Evolutionary conservation across 352 stramenopile species (phyloP), one percentile per base, ranked within the genome.

Genomic region (Phytophthora pini): DNA sequence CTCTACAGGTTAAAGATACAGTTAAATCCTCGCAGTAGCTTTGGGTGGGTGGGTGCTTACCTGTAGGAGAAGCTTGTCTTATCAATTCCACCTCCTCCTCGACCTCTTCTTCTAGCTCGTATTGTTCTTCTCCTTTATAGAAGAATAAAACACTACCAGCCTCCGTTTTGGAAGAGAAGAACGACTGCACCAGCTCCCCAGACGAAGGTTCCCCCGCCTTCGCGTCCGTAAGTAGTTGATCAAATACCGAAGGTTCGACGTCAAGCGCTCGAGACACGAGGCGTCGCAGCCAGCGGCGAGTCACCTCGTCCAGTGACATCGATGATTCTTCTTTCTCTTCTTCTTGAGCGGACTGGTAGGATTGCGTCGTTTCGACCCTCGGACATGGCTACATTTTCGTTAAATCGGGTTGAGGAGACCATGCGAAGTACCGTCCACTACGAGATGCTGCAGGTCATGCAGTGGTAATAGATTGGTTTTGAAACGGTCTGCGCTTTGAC

Each of bases 121-220:
- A 77, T 32, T 90, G 77, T 55, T 92, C 76, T 46, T 93, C 80
- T 3, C 67, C 74, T 29, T 79, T 75, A 46, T 76, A 91, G 59
- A 94, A 94, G 66, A 96, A 96, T 5, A 93, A 59, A 13, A 94
- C 74, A 51, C 73, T 89, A 2, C 88, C 86, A 27, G 84, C 76
- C 9, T 88, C 77, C 0, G 71, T 79, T 38, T 81, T 70, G 0
- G 74, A 47, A 22, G 75, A 71, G 47, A 93, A 92, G 64, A 95
- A 95, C 29, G 57, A 67, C 32, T 77, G 75, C 2, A 90, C 34
- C 3, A 82, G 55, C 24, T 87, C 74, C 1, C 49, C 56, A 20
- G 80, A 75, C 5, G 71, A 45, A 15, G 59, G 56, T 49, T 86
- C 41, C 47, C 58, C 4, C 20, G 50, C 70, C 34, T 76, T 74